phyloP scores from a whole-genome alignment of 345 rosid species.

The Brassica cretica region DNA sequence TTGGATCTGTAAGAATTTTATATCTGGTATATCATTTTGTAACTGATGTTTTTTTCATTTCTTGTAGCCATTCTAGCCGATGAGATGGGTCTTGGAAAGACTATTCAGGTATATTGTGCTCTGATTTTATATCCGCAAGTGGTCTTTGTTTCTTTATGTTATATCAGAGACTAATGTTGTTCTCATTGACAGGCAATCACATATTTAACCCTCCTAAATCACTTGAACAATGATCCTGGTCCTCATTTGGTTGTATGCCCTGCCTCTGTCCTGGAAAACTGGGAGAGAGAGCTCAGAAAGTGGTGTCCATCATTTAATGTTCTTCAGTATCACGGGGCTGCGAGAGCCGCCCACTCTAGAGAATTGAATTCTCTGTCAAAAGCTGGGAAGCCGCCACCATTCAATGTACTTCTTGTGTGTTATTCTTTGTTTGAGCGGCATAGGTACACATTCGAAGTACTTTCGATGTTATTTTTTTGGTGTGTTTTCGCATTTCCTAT shows the following conservation, averaged over 20 bases:
- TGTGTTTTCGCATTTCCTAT: slow-evolving; percentile 13
- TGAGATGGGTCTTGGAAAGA: slow-evolving; percentile 99
- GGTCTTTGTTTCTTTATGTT: slow-evolving; percentile 8
- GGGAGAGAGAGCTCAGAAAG: slow-evolving; percentile 95
- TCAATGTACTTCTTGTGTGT: slow-evolving; percentile 92
- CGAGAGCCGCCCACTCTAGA: slow-evolving; percentile 75
- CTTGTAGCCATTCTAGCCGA: slow-evolving; percentile 92
- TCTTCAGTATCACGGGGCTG: slow-evolving; percentile 85
- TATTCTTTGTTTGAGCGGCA: slow-evolving; percentile 95
- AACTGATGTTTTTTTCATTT: slow-evolving; percentile 31
- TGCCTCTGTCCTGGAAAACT: slow-evolving; percentile 93
- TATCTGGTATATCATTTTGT: slow-evolving; percentile 16
- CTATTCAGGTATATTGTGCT: slow-evolving; percentile 72
- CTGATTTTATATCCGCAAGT: slow-evolving; percentile 6
- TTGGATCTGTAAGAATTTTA: slow-evolving; percentile 3
- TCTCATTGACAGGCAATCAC: slow-evolving; percentile 72
- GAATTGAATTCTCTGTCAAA: slow-evolving; percentile 74
- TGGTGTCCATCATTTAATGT: slow-evolving; percentile 98
- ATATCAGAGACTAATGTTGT: slow-evolving; percentile 24
- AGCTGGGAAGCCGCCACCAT: slow-evolving; percentile 83
- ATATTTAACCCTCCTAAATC: slow-evolving; percentile 71
- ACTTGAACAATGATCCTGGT: slow-evolving; percentile 82
- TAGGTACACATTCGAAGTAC: slow-evolving; percentile 55
- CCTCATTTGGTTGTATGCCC: slow-evolving; percentile 98
- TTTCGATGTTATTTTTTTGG: slow-evolving; percentile 17